A percentile compares a stretch with the other conserved stretches of the same genome.
Conservation (phyloP, 2,329 filamentous ascomycete genomes). For the Parafenestella ontariensis region DNA sequence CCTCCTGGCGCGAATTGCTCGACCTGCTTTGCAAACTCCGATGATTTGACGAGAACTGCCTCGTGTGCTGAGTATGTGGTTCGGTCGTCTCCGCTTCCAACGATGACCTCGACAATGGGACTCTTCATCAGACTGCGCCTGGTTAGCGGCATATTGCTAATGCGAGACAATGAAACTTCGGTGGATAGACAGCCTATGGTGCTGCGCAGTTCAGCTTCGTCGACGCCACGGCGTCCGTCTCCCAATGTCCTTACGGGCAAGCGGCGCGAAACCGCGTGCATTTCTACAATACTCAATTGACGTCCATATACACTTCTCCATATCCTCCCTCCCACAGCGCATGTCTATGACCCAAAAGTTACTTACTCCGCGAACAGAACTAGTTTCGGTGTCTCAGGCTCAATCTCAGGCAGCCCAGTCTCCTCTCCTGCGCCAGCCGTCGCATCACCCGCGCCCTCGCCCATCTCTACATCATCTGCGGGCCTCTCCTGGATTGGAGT, state of each 20-base stretch:
- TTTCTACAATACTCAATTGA: neutral
- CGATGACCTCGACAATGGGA: slow-evolving; percentile 55
- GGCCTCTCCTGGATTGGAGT: slow-evolving; percentile 39
- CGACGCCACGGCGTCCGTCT: neutral
- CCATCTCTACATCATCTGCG: slow-evolving; percentile 60
- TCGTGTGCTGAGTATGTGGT: slow-evolving; percentile 80
- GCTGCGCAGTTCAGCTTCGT: neutral
- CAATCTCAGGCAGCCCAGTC: slow-evolving; percentile 51
- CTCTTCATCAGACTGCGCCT: slow-evolving; percentile 55
- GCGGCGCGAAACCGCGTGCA: neutral
- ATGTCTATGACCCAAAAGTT: neutral
- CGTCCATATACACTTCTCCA: neutral
- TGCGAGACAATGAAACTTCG: neutral
- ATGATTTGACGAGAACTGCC: slow-evolving; percentile 74
- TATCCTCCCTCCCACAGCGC: neutral
- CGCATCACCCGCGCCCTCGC: slow-evolving; percentile 35
- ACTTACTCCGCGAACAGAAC: slow-evolving; percentile 57
- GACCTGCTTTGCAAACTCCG: slow-evolving; percentile 73
- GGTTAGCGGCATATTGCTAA: slow-evolving; percentile 17
- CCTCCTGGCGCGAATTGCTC: slow-evolving; percentile 67
- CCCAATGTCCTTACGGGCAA: neutral
- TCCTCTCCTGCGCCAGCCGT: slow-evolving; percentile 34
- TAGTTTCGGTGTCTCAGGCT: slow-evolving; percentile 51
- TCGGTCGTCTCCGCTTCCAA: slow-evolving; percentile 61
- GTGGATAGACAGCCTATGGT: neutral